These are phyloP conservation scores for Neocallimastix lanati DNA, from an alignment of 192 early-diverging fungal genomes.

Conservation along the genomic window DNA sequence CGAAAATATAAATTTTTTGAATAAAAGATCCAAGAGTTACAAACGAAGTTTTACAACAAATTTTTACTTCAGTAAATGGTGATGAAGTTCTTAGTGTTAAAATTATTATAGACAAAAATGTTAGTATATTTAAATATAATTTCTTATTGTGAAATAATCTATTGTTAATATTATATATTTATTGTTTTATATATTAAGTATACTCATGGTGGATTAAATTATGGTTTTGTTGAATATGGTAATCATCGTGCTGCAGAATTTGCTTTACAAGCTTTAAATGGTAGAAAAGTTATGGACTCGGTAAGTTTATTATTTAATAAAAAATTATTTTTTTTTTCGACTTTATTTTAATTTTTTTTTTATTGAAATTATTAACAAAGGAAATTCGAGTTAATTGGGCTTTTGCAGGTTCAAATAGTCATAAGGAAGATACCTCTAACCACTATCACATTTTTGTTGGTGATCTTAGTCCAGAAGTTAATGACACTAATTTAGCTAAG, in stretches of 20 bases:
- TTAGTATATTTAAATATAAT: no score
- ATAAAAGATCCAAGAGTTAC: slow-evolving; percentile 69
- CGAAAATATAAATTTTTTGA: slow-evolving; percentile 46
- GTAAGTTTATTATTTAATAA: no score
- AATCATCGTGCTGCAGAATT: slow-evolving; percentile 49
- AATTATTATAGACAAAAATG: slow-evolving; percentile 58
- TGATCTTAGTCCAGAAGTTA: slow-evolving; percentile 79
- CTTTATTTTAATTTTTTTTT: no score
- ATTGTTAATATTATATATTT: no score
- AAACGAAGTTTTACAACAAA: slow-evolving; percentile 48
- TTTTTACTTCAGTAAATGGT: slow-evolving; percentile 42
- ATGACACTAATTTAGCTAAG: slow-evolving; percentile 54
- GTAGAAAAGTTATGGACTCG: slow-evolving; percentile 36
- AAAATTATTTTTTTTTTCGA: background rate
- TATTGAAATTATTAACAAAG: no score
- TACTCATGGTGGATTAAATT: slow-evolving; percentile 54
- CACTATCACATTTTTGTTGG: slow-evolving; percentile 88
- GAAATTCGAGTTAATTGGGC: slow-evolving; percentile 57
- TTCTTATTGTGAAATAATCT: no score
- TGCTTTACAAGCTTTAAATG: slow-evolving; percentile 55
- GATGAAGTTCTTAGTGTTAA: slow-evolving; percentile 49
- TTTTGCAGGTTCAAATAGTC: slow-evolving; percentile 12
- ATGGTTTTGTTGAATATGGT: slow-evolving; percentile 74
- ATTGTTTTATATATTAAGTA: slow-evolving; percentile 17
- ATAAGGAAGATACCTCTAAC: slow-evolving; percentile 47